Evolutionary conservation across 2,329 filamentous ascomycete genomes (phyloP).

Genomic region (Proliferodiscus dingleyae): DNA sequence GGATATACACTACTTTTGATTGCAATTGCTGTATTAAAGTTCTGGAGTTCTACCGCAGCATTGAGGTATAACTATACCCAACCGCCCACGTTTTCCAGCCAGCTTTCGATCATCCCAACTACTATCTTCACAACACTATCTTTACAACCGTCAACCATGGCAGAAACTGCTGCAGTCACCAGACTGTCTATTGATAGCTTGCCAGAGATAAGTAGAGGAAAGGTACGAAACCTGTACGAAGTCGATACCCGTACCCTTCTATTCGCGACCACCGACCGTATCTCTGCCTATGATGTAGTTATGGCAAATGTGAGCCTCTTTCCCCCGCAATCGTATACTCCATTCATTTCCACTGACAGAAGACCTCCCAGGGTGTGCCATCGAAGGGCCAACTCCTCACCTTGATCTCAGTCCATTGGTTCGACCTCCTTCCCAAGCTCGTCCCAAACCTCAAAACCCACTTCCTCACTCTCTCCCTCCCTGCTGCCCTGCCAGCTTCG

Average conservation of each 20-base stretch:
- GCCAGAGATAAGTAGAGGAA: constrained; percentile 40
- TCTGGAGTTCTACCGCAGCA: too few species aligned
- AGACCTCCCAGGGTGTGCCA: constrained; percentile 53
- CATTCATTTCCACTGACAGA: constrained; percentile 39
- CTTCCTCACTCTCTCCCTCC: constrained; percentile 54
- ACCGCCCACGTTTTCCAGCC: too few species aligned
- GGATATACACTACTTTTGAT: too few species aligned
- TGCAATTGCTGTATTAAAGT: too few species aligned
- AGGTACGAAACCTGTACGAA: constrained; percentile 78
- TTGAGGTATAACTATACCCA: too few species aligned
- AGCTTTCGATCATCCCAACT: too few species aligned
- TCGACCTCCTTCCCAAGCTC: constrained; percentile 51
- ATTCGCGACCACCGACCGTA: constrained; percentile 82
- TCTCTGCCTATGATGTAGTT: constrained; percentile 92
- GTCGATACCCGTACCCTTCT: constrained; percentile 67
- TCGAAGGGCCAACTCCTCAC: constrained; percentile 64
- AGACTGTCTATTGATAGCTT: constrained; percentile 14
- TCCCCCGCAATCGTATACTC: too few species aligned
- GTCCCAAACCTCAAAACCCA: constrained; percentile 59
- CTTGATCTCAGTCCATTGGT: constrained; percentile 64
- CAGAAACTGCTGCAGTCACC: constrained; percentile 11
- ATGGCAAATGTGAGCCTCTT: constrained; percentile 66
- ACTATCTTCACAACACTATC: too few species aligned
- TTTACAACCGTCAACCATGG: constrained; percentile 10
- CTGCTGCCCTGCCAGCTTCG: constrained; percentile 40